These are phyloP conservation scores for Arabidopsis hybrid DNA, from an alignment of 441 rosid species.

Conservation along the genomic window DNA sequence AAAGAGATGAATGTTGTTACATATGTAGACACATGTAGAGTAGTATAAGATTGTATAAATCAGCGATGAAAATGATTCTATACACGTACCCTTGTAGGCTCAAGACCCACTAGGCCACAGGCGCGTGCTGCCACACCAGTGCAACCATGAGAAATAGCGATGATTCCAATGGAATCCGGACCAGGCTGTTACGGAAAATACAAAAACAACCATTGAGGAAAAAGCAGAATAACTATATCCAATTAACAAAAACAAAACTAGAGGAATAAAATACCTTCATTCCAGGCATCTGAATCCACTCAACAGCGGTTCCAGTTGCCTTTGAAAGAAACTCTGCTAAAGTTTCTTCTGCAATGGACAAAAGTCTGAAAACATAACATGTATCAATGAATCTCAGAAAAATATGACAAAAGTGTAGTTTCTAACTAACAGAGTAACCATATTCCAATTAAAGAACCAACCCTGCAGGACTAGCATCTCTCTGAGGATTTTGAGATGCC, in stretches of 20 bases:
- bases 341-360: constrained; percentile 99
- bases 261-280: constrained; percentile 76
- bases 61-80: neutral
- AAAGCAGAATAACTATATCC: neutral
- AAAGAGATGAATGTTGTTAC: neutral
- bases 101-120: constrained; percentile 99
- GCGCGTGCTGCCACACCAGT: constrained; percentile 99
- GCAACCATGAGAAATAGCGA: constrained; percentile 99
- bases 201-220: neutral
- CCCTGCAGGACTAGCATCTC: constrained; percentile 99
- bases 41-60: neutral
- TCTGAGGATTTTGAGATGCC: constrained; percentile 94
- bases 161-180: constrained; percentile 99
- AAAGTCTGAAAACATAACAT: constrained; percentile 75
- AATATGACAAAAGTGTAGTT: neutral
- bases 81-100: constrained; percentile 90
- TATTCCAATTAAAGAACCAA: constrained; percentile 53
- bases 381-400: constrained; percentile 37
- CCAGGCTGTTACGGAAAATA: constrained; percentile 76
- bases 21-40: constrained; percentile 1
- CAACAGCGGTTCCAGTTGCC: constrained; percentile 99
- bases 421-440: constrained; percentile 54
- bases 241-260: neutral
- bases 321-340: constrained; percentile 99
- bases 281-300: constrained; percentile 99